Evolutionary conservation across 1,284 basidiomycete genomes (phyloP).

Genomic region (Takashimella tepidaria): DNA sequence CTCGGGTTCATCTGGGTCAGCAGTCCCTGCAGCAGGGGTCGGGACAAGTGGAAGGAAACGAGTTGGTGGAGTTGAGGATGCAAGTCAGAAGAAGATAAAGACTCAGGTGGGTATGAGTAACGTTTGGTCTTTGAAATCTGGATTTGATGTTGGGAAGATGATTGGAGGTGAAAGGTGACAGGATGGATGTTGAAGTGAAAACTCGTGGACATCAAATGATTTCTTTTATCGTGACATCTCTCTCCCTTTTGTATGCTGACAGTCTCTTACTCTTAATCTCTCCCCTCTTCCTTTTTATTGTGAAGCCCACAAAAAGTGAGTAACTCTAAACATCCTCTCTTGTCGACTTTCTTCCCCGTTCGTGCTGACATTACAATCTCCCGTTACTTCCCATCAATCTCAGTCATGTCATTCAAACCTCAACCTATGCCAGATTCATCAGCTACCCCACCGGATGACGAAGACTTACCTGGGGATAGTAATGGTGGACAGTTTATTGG

Average conservation of each 20-base stretch:
- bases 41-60: neutral
- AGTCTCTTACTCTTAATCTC: no score
- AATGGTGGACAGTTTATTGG: slow-evolving; percentile 8
- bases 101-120: neutral
- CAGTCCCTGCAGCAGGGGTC: neutral
- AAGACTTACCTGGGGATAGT: neutral
- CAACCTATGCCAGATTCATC: neutral
- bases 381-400: neutral
- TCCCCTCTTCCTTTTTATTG: no score
- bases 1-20: neutral
- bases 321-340: neutral
- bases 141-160: no score
- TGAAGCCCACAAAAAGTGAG: neutral
- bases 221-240: neutral
- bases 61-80: neutral
- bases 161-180: neutral
- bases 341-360: neutral
- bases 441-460: neutral
- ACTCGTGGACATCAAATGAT: no score
- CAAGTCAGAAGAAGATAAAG: neutral
- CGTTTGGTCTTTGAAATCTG: no score
- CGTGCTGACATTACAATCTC: neutral
- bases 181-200: neutral
- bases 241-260: no score
- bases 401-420: slow-evolving; percentile 1